Evolutionary conservation across 129 eudicot genomes (phyloP).

Genomic region (Smallanthus sonchifolius): DNA sequence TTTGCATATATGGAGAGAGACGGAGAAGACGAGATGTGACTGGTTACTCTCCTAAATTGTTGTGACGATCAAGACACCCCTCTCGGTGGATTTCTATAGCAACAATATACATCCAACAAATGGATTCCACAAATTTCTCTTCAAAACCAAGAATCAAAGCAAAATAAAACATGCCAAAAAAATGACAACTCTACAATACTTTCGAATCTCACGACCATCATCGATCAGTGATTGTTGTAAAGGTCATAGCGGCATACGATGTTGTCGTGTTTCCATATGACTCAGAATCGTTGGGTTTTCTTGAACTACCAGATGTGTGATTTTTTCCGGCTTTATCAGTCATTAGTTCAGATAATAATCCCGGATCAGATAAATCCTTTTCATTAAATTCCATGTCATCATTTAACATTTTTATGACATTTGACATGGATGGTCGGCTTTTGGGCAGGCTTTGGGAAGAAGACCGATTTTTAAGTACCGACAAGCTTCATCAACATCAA

Average conservation of each 20-base stretch:
- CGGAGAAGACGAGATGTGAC: too few species aligned
- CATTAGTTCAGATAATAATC: slow-evolving; percentile 41
- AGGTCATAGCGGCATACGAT: slow-evolving; percentile 52
- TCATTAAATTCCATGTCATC: slow-evolving; percentile 48
- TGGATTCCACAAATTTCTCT: background rate
- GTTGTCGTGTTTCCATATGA: slow-evolving; percentile 19
- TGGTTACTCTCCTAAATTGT: too few species aligned
- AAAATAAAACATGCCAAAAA: background rate
- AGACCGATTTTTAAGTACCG: slow-evolving; percentile 59
- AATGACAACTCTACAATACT: background rate
- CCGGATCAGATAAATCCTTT: slow-evolving; percentile 47
- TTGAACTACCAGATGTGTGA: slow-evolving; percentile 18
- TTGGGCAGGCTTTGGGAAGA: slow-evolving; percentile 66
- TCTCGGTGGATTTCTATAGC: too few species aligned
- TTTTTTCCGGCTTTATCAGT: slow-evolving; percentile 26
- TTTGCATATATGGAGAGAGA: too few species aligned
- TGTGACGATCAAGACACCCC: too few species aligned
- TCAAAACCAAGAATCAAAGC: background rate
- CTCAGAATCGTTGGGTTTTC: slow-evolving; percentile 31
- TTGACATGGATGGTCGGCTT: slow-evolving; percentile 71
- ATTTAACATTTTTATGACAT: slow-evolving; percentile 52
- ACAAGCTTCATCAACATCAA: slow-evolving; percentile 48
- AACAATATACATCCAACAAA: slow-evolving; percentile 3
- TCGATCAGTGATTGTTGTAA: slow-evolving; percentile 55
- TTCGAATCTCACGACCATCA: background rate